Evolutionary conservation across 768 basidiomycete genomes (phyloP).

Genomic region (Dentipellis sp.): DNA sequence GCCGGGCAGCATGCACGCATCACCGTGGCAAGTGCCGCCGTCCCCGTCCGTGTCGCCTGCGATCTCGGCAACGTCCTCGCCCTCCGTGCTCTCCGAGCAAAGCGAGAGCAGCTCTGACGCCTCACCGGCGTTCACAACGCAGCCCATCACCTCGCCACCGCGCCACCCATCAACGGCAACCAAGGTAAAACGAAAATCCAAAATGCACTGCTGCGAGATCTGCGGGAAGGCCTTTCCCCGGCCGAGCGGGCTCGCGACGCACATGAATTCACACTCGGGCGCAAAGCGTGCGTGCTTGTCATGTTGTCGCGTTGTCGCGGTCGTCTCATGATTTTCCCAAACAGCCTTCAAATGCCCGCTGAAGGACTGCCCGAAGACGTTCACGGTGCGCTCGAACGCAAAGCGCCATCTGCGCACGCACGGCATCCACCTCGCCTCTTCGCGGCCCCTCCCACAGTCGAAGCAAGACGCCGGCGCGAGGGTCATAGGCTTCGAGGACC

Average conservation of each 20-base stretch:
- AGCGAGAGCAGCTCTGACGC: background rate
- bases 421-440: conserved; percentile 27
- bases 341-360: conserved; percentile 42
- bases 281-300: conserved; percentile 27
- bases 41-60: background rate
- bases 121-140: background rate
- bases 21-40: background rate
- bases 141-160: background rate
- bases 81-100: background rate
- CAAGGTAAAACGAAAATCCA: conserved; percentile 22
- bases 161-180: conserved; percentile 1
- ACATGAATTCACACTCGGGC: conserved; percentile 36
- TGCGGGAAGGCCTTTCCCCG: conserved; percentile 32
- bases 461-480: background rate
- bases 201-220: conserved; percentile 29
- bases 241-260: conserved; percentile 32
- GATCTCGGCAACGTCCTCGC: conserved; percentile 1
- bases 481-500: background rate
- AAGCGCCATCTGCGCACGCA: conserved; percentile 74
- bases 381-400: conserved; percentile 77
- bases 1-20: background rate
- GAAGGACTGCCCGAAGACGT: conserved; percentile 52
- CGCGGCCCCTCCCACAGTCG: conserved; percentile 20
- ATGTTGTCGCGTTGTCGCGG: background rate
- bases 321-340: background rate